Evolutionary conservation across 2,329 filamentous ascomycete species (phyloP), one percentile per base, ranked within the genome.

Genomic region (Magnaporthales sp.): DNA sequence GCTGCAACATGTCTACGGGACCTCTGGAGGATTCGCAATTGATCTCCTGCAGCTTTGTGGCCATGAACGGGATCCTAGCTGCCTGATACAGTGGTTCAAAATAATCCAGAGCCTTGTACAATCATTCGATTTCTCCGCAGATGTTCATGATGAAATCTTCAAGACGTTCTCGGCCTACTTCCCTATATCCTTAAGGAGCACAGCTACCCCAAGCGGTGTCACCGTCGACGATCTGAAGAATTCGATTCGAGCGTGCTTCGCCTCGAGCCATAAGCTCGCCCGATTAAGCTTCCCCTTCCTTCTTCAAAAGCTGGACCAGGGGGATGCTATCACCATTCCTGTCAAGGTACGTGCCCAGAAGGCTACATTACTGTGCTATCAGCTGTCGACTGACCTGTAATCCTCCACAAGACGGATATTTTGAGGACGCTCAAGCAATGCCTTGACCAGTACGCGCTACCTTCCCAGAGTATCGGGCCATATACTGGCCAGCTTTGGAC

Each of bases 161-260:
- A 80, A 80, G 66, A 75, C 80, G 0, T 86, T 86, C 73, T 86
- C 86, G 15, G 82, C 82, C 31, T 88, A 87, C 72, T 88, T 86
- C 68, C 85, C 85, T 19, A 87, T 88, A 66, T 85, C 84, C 0
- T 75, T 88, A 60, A 79, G 84, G 30, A 79, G 80, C 66, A 81
- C 84, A 0, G 80, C 82, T 27, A 81, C 81, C 5, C 76, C 80
- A 0, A 77, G 78, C 38, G 79, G 80, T 6, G 80, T 87, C 54
- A 87, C 84, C 0, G 82, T 84, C 6, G 83, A 86, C 46, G 80
- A 86, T 63, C 75, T 88, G 30, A 88, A 88, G 73, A 70, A 76
- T 3, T 79, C 81, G 4, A 72, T 88, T 61, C 80, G 85, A 22
- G 76, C 75, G 24, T 87, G 85, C 69, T 87, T 87, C 68, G 78